Conservation (phyloP, 306 rosid genomes). For the Dryas octopetala region DNA sequence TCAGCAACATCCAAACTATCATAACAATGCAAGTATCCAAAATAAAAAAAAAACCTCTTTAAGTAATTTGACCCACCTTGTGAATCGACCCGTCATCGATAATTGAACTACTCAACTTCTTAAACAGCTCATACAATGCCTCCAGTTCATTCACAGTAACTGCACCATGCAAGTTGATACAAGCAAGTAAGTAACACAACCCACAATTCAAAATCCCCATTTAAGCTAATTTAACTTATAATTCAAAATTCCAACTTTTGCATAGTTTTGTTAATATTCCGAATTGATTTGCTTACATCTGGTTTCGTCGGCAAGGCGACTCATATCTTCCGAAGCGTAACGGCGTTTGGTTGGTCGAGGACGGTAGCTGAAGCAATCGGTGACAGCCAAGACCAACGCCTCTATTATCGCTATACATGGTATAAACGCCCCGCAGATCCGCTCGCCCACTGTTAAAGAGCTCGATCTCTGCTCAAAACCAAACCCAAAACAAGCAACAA, state of each 20-base stretch:
- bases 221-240: neutral
- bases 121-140: conserved; percentile 70
- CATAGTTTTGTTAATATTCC: no score
- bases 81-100: conserved; percentile 81
- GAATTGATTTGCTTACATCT: conserved; percentile 40
- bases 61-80: conserved; percentile 49
- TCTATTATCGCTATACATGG: conserved; percentile 47
- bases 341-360: conserved; percentile 21
- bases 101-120: conserved; percentile 69
- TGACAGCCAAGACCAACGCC: conserved; percentile 39
- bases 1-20: neutral
- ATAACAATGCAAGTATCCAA: neutral
- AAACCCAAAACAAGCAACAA: neutral
- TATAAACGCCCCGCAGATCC: conserved; percentile 45
- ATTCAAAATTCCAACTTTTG: neutral
- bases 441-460: conserved; percentile 43
- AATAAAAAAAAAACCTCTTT: neutral
- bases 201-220: neutral
- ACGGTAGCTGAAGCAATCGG: conserved; percentile 42
- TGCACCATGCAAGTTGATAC: conserved; percentile 31
- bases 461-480: conserved; percentile 40
- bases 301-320: conserved; percentile 53
- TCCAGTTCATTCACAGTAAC: conserved; percentile 71
- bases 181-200: neutral
- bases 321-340: conserved; percentile 23